Base-by-base conservation (phyloP, 2,329 filamentous ascomycete species). In the Ophiostoma fasciatum region DNA sequence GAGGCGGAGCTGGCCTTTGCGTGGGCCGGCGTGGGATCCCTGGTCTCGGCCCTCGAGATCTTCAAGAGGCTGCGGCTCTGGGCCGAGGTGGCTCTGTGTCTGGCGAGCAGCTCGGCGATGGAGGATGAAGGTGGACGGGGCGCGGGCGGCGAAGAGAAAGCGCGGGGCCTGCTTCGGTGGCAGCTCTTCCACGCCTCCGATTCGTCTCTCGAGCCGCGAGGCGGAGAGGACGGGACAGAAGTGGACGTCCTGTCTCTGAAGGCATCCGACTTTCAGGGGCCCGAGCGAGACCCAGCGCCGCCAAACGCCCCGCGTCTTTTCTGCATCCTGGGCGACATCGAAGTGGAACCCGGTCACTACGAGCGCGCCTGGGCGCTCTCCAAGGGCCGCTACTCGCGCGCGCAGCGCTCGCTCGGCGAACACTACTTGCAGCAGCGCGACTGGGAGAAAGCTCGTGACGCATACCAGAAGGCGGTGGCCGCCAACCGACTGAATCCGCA, bases 21-120 rank as follows among this genome's bases (percentile, higher is more conserved):
- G n/a, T 98, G 90, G 90, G 81, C 87, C 1, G 71, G 74, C 32
- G 71, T 94, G 3, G 90, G 90, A 9, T 92, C 85, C 28, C 62
- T 98, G 2, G 69, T 83, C 4, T 93, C 87, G 1, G 90, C 90
- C 0, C 68, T 98, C 2, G 90, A 94, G 42, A 96, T 98, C 42
- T 98, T 96, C 58, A 87, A 94, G 58, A 72, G 90, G 4, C 62
- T 98, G 14, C 77, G 85, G 38, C 78, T 96, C 55, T 96, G 90
- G 85, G 82, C 90, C 2, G 90, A 98, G 58, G 84, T 87, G 5
- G 88, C 90, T 0, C 66, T 98, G 2, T 98, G 90, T 54, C 78
- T 84, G 48, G 87, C 84, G 11, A 66, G 59, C 51, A 64, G 54
- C 31, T 71, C 60, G 15, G 62, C 58, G 0, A 70, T 78, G n/a